phyloP scores from a whole-genome alignment of 441 rosid genomes.

The Isatis lusitanica region DNA sequence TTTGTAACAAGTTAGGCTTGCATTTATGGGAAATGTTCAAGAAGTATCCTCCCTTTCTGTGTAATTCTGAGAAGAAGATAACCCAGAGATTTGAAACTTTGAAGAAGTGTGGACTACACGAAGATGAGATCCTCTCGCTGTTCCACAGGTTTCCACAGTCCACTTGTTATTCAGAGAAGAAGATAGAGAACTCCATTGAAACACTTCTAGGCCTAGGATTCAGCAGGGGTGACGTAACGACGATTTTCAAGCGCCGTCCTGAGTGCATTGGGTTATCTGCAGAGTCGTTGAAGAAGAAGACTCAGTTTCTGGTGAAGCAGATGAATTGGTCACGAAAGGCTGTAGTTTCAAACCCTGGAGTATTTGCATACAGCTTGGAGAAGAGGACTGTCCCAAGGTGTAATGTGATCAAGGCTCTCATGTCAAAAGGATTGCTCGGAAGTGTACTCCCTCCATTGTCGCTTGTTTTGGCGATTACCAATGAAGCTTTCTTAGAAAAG shows the following conservation, averaged over 20 bases:
- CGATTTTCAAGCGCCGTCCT: neutral
- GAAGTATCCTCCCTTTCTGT: neutral
- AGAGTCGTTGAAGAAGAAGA: conserved; percentile 13
- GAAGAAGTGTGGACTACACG: conserved; percentile 8
- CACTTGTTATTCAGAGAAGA: conserved; percentile 25
- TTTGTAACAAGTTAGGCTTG: neutral
- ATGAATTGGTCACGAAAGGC: conserved; percentile 35
- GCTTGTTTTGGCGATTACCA: neutral
- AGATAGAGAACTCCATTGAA: neutral
- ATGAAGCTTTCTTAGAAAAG: neutral
- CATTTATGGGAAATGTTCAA: neutral
- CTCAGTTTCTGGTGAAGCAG: conserved; percentile 26
- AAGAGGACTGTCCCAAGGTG: conserved; percentile 13
- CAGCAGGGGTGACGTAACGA: neutral
- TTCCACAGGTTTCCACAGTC: conserved; percentile 27
- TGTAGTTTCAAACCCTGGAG: neutral
- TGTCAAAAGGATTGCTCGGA: conserved; percentile 22
- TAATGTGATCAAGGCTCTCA: conserved; percentile 20
- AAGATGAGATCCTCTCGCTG: conserved; percentile 24
- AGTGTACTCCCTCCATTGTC: neutral
- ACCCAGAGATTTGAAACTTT: neutral
- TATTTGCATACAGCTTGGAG: conserved; percentile 9
- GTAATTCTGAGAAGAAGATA: conserved; percentile 25
- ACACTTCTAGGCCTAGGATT: conserved; percentile 7
- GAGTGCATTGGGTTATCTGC: neutral